Base-by-base conservation (phyloP, 2,329 filamentous ascomycete species). In the Raffaelea arxii region DNA sequence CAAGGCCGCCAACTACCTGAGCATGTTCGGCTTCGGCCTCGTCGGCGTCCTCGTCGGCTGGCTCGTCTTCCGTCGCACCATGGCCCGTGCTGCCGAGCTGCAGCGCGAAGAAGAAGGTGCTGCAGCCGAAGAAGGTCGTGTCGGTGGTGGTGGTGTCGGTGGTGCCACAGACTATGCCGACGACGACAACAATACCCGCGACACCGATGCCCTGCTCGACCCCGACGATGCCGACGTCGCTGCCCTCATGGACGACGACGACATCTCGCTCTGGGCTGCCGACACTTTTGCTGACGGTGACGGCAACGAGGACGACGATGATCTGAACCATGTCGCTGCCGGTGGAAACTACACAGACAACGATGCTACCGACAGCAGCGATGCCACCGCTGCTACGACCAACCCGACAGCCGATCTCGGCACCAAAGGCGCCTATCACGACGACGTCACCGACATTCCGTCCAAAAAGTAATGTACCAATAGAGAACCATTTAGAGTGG, bases 1-100 rank as follows among this genome's bases (percentile, higher is more conserved):
- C 52, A 92, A 90, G 62, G 74, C 80, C 24, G 70, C 97, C 57
- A 94, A 92, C 65, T 95, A 94, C 62, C 64, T 82, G 22, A 84
- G 81, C 66, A 96, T 97, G 63, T 59, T 79, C 14, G 63, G 90
- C 48, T 85, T 87, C 24, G 76, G 78, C 43, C 58, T 78, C 21
- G 68, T 94, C 12, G 92, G 92, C 40, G 67, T 84, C 21, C 74
- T 70, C 23, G 89, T 92, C 3, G 91, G 88, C 16, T 84, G 80
- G 64, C 72, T 94, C 64, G 94, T 98, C 61, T 98, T 95, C 68
- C 75, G 75, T 45, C 72, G 77, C 49, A 83, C 79, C 46, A 80
- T 82, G 72, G 71, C 75, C 36, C 71, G 79, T 44, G 78, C 79
- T 18, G 72, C 71, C 43, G 74, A 80, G 62, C 66, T 83, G 27